phyloP scores from a whole-genome alignment of 495 filamentous ascomycete genomes.

The Platismatia glauca region DNA sequence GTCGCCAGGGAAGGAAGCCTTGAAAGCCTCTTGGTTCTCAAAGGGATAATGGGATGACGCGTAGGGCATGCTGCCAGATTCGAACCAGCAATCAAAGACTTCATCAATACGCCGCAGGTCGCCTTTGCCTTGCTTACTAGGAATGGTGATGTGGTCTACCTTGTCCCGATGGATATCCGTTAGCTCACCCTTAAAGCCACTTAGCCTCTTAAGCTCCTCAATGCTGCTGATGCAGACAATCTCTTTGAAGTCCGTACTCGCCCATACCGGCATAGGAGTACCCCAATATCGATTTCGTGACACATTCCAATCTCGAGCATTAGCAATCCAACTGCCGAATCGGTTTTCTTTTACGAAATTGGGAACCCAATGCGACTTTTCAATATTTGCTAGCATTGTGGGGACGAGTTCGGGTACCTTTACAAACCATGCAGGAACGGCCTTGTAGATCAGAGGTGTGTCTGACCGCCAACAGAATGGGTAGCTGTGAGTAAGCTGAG shows the following conservation, averaged over 20 bases:
- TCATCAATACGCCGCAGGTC: constrained; percentile 71
- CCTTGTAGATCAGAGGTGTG: constrained; percentile 87
- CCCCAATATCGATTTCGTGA: constrained; percentile 96
- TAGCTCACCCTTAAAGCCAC: constrained; percentile 75
- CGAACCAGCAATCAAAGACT: constrained; percentile 97
- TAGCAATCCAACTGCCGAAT: constrained; percentile 78
- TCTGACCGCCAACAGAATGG: constrained; percentile 95
- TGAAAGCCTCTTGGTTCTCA: constrained; percentile 78
- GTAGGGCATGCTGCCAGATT: constrained; percentile 94
- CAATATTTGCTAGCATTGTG: constrained; percentile 80
- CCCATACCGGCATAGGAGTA: constrained; percentile 89
- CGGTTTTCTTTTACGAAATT: constrained; percentile 84
- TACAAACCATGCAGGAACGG: constrained; percentile 94
- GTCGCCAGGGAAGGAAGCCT: constrained; percentile 79
- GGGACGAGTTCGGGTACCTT: constrained; percentile 79
- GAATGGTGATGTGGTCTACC: constrained; percentile 93
- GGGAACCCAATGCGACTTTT: constrained; percentile 90
- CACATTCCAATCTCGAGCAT: constrained; percentile 96
- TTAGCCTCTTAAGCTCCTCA: constrained; percentile 75
- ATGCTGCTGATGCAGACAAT: constrained; percentile 80
- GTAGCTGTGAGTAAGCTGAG: constrained; percentile 88
- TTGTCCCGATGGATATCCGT: constrained; percentile 92
- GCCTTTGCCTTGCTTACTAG: constrained; percentile 83
- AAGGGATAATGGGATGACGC: constrained; percentile 91
- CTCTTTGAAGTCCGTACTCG: constrained; percentile 79